Evolutionary conservation across 2,329 filamentous ascomycete species (phyloP).

Genomic region (Leptoxyphium fumago): DNA sequence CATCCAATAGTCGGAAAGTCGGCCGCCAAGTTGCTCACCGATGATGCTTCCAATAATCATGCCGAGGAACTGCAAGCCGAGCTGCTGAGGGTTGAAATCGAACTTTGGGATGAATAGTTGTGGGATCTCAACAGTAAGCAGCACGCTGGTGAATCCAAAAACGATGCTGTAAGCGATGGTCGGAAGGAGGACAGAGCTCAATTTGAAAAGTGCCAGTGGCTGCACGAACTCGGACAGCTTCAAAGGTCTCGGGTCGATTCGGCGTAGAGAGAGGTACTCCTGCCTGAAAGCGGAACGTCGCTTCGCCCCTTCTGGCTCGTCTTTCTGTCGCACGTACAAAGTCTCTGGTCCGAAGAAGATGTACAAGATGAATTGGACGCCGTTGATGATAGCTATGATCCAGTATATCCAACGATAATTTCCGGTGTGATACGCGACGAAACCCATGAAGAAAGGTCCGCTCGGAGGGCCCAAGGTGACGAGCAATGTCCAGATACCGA

Average conservation of each 20-base stretch:
- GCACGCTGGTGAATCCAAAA: conserved; percentile 39
- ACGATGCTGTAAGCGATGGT: conserved; percentile 41
- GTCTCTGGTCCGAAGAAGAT: conserved; percentile 42
- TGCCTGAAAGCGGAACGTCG: conserved; percentile 26
- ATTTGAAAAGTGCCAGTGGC: conserved; percentile 32
- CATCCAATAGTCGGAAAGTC: conserved; percentile 41
- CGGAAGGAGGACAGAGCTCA: conserved; percentile 36
- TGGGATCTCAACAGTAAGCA: conserved; percentile 44
- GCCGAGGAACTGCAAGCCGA: conserved; percentile 43
- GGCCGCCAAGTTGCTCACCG: conserved; percentile 44
- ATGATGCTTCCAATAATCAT: conserved; percentile 43
- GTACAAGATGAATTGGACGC: conserved; percentile 41
- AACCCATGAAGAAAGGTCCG: conserved; percentile 27
- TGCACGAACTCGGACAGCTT: conserved; percentile 36
- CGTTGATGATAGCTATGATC: conserved; percentile 43
- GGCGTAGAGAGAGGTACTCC: conserved; percentile 28
- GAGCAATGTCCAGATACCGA: conserved; percentile 42
- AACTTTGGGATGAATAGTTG: conserved; percentile 43
- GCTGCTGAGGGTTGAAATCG: conserved; percentile 40
- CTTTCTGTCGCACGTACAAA: conserved; percentile 33
- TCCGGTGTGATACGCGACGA: conserved; percentile 36
- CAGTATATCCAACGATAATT: conserved; percentile 45
- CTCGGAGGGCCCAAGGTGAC: conserved; percentile 35
- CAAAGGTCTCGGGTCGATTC: conserved; percentile 40
- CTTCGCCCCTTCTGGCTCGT: conserved; percentile 13